Evolutionary conservation across 2,329 filamentous ascomycete genomes (phyloP), one percentile per base, ranked within the genome.

Genomic region (Lecanosticta acicola): DNA sequence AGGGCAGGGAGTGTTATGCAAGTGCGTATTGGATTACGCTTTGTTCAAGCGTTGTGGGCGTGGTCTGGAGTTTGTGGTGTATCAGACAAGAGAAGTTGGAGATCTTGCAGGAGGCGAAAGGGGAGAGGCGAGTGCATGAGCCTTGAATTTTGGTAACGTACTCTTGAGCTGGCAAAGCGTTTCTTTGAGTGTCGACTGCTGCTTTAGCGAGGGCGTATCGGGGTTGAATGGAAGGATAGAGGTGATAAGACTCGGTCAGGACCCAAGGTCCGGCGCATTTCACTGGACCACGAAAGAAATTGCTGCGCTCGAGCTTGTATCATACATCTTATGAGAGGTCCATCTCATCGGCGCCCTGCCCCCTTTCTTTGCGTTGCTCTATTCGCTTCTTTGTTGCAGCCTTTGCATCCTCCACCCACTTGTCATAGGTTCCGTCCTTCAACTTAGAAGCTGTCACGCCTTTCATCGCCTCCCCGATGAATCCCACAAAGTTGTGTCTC

Each of bases 401-500:
- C 68, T 83, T 76, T 13, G 81, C 81, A 46, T 85, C 81, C 43
- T 79, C 78, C 13, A 93, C 70, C 87, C 87, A 94, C 59, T 72
- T 71, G 1, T 83, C 76, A 65, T 91, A 93, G 10, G 74, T 81
- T 10, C 72, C 77, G 53, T 84, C 76, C 49, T 75, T 72, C 33
- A 94, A 64, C 74, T 94, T 95, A 50, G 71, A 67, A 54, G 70
- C 75, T n/a, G 88, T 85, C 3, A 96, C 91, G 1, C 82, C 85
- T 73, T 93, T 94, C 58, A 95, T 71, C 50, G 96, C 75, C 72
- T 96, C 89, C 10, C 87, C 89, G 2, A 91, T 85, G 61, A 98
- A 96, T 0, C 89, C 91, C 0, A 98, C 87, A 71, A 98, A 98
- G 68, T 98, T 98, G 68, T 95, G 91, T 59, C 86, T 75, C 50